These are phyloP conservation scores for Penicillium sp. DNA, from an alignment of 2,329 filamentous ascomycete species.

Conservation along the genomic window DNA sequence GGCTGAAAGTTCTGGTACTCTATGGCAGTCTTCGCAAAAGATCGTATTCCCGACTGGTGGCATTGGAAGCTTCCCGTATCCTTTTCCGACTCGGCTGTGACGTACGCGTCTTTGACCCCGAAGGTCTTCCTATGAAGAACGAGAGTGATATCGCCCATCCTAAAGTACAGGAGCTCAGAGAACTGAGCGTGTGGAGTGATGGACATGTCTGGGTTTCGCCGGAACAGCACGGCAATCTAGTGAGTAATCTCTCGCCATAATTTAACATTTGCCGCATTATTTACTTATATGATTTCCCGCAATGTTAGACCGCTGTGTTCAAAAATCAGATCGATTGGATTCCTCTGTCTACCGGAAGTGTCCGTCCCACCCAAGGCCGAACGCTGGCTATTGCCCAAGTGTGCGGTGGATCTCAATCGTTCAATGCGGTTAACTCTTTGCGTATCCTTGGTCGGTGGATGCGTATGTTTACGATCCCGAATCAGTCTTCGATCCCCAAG, in stretches of 20 bases:
- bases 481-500: constrained; percentile 63
- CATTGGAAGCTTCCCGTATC: constrained; percentile 60
- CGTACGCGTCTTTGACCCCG: constrained; percentile 62
- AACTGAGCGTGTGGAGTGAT: constrained; percentile 63
- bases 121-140: constrained; percentile 62
- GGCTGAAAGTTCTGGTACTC: constrained; percentile 60
- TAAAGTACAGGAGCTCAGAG: constrained; percentile 63
- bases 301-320: constrained; percentile 59
- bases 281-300: constrained; percentile 7
- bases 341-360: constrained; percentile 59
- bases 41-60: constrained; percentile 62
- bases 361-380: constrained; percentile 65
- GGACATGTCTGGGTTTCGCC: constrained; percentile 66
- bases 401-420: constrained; percentile 64
- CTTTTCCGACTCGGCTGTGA: constrained; percentile 66
- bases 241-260: constrained; percentile 30
- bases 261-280: not conserved
- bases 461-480: constrained; percentile 67
- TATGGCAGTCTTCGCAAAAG: constrained; percentile 59
- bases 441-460: constrained; percentile 67
- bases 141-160: constrained; percentile 57
- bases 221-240: constrained; percentile 66
- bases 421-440: constrained; percentile 67
- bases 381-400: constrained; percentile 64
- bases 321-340: constrained; percentile 73